These are phyloP conservation scores for Eucalyptus brandiana DNA, from an alignment of 345 rosid species.

Conservation along the genomic window DNA sequence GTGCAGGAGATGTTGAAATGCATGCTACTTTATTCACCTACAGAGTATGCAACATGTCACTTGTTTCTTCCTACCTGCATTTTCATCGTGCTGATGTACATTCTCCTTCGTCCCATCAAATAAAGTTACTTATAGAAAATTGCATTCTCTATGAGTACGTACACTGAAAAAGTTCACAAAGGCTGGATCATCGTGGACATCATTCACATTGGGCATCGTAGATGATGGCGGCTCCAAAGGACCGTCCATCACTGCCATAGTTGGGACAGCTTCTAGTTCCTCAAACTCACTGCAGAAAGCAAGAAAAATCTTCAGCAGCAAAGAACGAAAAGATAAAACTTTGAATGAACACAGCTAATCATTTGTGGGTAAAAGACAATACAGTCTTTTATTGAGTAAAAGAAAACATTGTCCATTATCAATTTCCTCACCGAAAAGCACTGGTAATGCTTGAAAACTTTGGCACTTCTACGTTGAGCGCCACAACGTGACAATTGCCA, in stretches of 20 bases:
- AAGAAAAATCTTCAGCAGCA: background rate
- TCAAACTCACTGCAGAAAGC: constrained; percentile 64
- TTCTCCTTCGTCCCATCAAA: background rate
- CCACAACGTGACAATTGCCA: background rate
- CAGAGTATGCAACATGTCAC: background rate
- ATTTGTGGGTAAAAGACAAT: background rate
- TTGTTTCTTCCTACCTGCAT: background rate
- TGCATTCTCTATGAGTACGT: constrained; percentile 1
- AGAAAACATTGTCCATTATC: background rate
- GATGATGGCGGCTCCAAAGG: constrained; percentile 76
- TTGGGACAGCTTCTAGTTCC: constrained; percentile 87
- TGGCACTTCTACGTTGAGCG: background rate
- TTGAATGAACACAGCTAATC: background rate
- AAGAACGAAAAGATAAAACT: background rate
- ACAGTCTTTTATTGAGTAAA: background rate
- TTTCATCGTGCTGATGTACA: background rate
- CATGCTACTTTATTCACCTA: background rate
- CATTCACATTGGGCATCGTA: constrained; percentile 16
- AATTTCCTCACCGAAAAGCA: background rate
- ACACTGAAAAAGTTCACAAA: constrained; percentile 89
- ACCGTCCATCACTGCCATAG: constrained; percentile 87
- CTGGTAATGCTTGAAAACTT: background rate
- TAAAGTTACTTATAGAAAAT: background rate
- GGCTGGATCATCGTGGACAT: constrained; percentile 67
- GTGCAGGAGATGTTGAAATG: background rate